A percentile compares a stretch with the other conserved stretches of the same genome.
These are phyloP conservation scores for Eucalyptus decipiens DNA, from an alignment of 345 rosid species.

Conservation along the genomic window DNA sequence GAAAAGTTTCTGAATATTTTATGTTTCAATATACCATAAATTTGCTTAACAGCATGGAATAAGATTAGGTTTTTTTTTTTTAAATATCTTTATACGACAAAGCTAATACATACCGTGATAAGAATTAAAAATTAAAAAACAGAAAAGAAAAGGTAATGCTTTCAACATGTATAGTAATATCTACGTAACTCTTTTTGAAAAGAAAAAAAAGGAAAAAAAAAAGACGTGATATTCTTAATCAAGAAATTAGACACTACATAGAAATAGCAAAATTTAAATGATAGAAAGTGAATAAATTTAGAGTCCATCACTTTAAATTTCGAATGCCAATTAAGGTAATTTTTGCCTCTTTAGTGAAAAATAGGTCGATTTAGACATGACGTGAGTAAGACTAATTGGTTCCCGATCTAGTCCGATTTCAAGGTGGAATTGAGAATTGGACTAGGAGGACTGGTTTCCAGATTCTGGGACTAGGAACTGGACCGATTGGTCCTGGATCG, in stretches of 20 bases:
- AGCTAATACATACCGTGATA: accelerated
- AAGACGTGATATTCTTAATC: background rate
- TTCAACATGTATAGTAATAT: background rate
- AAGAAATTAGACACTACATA: background rate
- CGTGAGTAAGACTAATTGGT: accelerated
- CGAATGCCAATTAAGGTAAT: background rate
- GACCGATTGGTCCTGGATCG: accelerated
- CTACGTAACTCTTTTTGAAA: background rate
- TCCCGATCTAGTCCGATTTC: accelerated
- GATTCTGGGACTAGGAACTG: accelerated
- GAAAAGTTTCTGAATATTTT: background rate
- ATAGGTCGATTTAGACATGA: background rate
- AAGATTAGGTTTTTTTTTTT: background rate
- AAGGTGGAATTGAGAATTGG: no score
- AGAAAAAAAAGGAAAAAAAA: background rate
- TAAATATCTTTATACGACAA: background rate
- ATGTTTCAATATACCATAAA: background rate
- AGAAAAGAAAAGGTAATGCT: background rate
- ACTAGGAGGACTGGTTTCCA: accelerated
- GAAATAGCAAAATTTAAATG: background rate
- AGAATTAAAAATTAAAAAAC: background rate
- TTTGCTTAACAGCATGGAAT: background rate
- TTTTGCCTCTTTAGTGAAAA: background rate
- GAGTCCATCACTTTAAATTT: background rate
- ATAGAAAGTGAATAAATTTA: background rate